These are phyloP conservation scores for Wilcoxina mikolae DNA, from an alignment of 495 filamentous ascomycete species.

Conservation along the genomic window DNA sequence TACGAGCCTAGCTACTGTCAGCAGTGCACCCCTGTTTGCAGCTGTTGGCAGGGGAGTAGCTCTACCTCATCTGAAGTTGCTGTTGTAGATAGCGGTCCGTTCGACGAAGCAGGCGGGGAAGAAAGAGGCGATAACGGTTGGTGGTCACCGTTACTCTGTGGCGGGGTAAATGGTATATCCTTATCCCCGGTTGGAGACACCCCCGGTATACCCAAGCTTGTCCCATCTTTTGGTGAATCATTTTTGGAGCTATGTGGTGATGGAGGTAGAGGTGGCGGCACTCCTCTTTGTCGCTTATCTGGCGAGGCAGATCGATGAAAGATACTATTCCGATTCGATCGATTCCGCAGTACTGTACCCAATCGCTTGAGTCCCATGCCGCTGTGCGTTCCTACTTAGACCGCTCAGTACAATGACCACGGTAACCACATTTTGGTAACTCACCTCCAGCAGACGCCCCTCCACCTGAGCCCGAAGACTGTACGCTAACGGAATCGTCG, in stretches of 20 bases:
- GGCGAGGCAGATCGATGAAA: constrained; percentile 24
- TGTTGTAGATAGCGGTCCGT: constrained; percentile 17
- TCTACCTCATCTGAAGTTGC: constrained; percentile 21
- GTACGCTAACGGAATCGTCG: constrained; percentile 30
- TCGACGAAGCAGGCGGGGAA: constrained; percentile 1
- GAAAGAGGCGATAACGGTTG: not conserved
- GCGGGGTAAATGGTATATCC: not conserved
- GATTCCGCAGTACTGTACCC: constrained; percentile 25
- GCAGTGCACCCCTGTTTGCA: not conserved
- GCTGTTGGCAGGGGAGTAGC: not conserved
- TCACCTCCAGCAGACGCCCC: constrained; percentile 30
- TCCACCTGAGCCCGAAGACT: constrained; percentile 29
- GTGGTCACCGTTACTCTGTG: constrained; percentile 2
- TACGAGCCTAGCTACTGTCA: constrained; percentile 31
- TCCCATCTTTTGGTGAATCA: not conserved
- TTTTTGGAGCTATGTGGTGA: not conserved
- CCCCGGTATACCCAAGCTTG: constrained; percentile 1
- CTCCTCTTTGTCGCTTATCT: constrained; percentile 18
- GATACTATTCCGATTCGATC: constrained; percentile 25
- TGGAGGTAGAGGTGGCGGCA: constrained; percentile 8
- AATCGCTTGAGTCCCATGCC: constrained; percentile 23
- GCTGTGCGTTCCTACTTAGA: constrained; percentile 5
- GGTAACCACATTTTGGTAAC: constrained; percentile 18
- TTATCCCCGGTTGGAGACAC: not conserved
- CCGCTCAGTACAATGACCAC: constrained; percentile 13